Conservation (phyloP, 83 land plant species). For the Picea engelmannii region DNA sequence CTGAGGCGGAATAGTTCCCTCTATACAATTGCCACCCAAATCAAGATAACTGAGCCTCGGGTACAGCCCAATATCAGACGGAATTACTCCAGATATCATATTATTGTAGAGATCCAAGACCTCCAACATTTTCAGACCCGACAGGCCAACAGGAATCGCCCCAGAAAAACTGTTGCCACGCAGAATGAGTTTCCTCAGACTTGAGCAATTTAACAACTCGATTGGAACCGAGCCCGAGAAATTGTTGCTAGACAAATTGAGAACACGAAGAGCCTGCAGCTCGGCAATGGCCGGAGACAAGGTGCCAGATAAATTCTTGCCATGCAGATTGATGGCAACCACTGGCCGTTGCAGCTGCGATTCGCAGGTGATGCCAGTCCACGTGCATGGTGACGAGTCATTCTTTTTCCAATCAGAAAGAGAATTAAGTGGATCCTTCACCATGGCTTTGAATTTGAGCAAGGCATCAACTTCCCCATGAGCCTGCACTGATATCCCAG, state of each 20-base stretch:
- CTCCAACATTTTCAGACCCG: constrained; percentile 1
- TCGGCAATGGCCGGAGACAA: constrained; percentile 17
- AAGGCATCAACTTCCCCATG: constrained; percentile 12
- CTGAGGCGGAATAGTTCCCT: constrained; percentile 28
- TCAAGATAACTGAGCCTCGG: constrained; percentile 30
- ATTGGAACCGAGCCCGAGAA: constrained; percentile 30
- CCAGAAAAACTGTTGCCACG: constrained; percentile 54
- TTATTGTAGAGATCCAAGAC: constrained; percentile 46
- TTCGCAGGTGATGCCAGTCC: constrained; percentile 45
- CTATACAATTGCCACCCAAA: constrained; percentile 43
- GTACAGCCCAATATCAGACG: constrained; percentile 23
- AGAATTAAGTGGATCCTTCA: constrained; percentile 22
- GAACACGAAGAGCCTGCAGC: constrained; percentile 13
- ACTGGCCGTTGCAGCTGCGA: constrained; percentile 15
- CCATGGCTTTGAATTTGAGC: constrained; percentile 30
- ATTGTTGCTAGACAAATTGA: constrained; percentile 38
- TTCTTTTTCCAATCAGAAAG: constrained; percentile 32
- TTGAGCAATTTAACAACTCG: constrained; percentile 3
- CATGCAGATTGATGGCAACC: constrained; percentile 28
- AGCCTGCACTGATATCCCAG: too few species aligned
- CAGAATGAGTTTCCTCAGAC: constrained; percentile 33
- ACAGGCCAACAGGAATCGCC: constrained; percentile 20
- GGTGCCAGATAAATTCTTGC: constrained; percentile 31
- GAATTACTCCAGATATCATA: constrained; percentile 36
- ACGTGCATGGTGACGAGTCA: constrained; percentile 21